phyloP scores from a whole-genome alignment of 2,329 filamentous ascomycete species.

The Diaporthe sp. region DNA sequence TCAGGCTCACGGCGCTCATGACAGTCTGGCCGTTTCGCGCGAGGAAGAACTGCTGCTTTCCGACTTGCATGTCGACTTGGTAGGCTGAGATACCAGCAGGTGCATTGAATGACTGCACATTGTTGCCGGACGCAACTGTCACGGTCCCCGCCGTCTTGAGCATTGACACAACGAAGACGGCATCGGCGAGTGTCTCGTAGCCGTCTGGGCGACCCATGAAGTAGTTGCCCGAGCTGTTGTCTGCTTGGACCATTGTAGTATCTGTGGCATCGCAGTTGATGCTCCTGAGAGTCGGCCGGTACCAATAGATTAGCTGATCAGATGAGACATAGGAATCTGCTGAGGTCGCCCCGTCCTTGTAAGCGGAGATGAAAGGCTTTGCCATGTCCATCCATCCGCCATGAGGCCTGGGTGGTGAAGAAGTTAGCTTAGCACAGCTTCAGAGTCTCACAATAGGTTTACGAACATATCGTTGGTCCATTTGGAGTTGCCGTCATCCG shows the following conservation, averaged over 20 bases:
- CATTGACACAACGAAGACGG: conserved; percentile 66
- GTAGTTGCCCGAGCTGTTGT: conserved; percentile 64
- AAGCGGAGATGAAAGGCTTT: conserved; percentile 66
- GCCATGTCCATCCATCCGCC: conserved; percentile 67
- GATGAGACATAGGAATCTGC: conserved; percentile 54
- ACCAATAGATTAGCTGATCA: conserved; percentile 69
- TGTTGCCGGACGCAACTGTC: conserved; percentile 60
- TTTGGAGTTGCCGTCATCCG: conserved; percentile 60
- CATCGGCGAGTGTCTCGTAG: conserved; percentile 62
- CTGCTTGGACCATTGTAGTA: conserved; percentile 59
- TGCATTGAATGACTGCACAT: conserved; percentile 57
- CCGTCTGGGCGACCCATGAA: conserved; percentile 65
- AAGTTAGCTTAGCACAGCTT: not conserved
- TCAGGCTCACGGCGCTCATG: conserved; percentile 61
- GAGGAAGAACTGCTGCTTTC: conserved; percentile 62
- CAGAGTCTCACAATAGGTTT: not conserved
- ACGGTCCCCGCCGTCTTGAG: conserved; percentile 60
- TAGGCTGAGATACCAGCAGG: conserved; percentile 60
- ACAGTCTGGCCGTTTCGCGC: conserved; percentile 56
- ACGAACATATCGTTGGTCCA: conserved; percentile 63
- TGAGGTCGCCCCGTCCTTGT: conserved; percentile 59
- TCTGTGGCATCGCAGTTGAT: conserved; percentile 66
- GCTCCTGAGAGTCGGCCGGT: conserved; percentile 61
- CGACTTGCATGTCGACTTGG: conserved; percentile 61
- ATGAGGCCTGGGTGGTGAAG: conserved; percentile 52